Base-by-base conservation (phyloP, 768 basidiomycete species). In the Xanthoconium stramineum region DNA sequence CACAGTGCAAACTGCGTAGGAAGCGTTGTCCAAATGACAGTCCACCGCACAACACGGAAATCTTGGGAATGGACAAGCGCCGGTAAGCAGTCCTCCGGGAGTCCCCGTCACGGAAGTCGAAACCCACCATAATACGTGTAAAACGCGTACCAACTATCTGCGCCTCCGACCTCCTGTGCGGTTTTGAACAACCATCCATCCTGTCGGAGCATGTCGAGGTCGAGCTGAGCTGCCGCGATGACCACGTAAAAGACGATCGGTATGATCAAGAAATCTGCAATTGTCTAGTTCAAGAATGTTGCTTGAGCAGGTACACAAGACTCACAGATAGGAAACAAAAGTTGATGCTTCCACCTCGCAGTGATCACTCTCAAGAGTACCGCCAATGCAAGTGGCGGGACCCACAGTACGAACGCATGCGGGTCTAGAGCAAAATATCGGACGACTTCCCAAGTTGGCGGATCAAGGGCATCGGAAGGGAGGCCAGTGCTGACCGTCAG, bases 1-100 rank as follows among this genome's bases (percentile, higher is more conserved):
- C 58, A 88, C 84, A 99, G 70, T 5, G 96, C 96, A 56, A 98
- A 83, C 67, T 98, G 96, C 1, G 95, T 98, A 5, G 96, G 95
- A 65, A 99, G 74, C 0, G 93, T 95, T 1, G 81, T 74, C 84
- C 88, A 87, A 33, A 99, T 76, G 0, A 88, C 83, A 5, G 66
- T 72, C 74, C 84, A 91, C 19, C 74, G 75, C 14, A 89, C 83
- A 19, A 79, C 76, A 14, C 67, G 65, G 58, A 83, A 80, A 65
- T 94, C 90, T 91, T 64, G 29, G 55, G 14, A 28, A 9, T n/a
- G 9, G 2, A 30, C 9, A 37, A 17, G 20, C 36, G 29, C 7
- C 3, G 24, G 50, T 37, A 44, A 48, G 19, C 13, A 17, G 49
- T 14, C 35, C 53, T 43, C 30, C 24, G 5, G 17, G n/a, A 14